Evolutionary conservation across 352 stramenopile genomes (phyloP).

Genomic region (Phytophthora cryptogea): DNA sequence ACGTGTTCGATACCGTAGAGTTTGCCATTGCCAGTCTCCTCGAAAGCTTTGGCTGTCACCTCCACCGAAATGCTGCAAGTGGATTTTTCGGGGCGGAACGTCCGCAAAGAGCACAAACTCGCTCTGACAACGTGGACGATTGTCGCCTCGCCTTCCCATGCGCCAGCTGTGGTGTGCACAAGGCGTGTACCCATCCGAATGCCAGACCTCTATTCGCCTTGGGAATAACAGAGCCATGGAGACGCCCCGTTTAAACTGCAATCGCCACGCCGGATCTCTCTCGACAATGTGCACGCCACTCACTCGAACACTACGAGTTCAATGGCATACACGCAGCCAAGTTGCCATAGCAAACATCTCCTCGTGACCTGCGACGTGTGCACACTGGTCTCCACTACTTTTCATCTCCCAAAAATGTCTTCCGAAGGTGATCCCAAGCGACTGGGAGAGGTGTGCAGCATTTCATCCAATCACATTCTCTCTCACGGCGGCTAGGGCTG

Average conservation of each 20-base stretch:
- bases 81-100: conserved; percentile 28
- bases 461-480: conserved; percentile 17
- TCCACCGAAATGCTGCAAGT: conserved; percentile 27
- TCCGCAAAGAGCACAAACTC: neutral
- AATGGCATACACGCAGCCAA: neutral
- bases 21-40: neutral
- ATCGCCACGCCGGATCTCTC: conserved; percentile 30
- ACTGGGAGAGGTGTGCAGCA: conserved; percentile 10
- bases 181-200: conserved; percentile 11
- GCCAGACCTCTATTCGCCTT: neutral
- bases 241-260: conserved; percentile 17
- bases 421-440: conserved; percentile 6
- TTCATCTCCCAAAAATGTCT: conserved; percentile 8
- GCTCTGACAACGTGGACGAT: conserved; percentile 4
- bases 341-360: neutral
- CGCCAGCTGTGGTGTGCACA: conserved; percentile 15
- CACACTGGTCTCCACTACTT: neutral
- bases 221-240: neutral
- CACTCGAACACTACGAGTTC: neutral
- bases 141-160: conserved; percentile 19
- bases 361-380: conserved; percentile 21
- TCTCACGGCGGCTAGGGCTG: conserved; percentile 3
- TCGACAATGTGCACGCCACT: conserved; percentile 9
- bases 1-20: neutral
- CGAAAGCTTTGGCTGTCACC: neutral